A percentile compares a stretch with the other conserved stretches of the same genome.
Conservation (phyloP, 192 early-diverging fungal genomes). For the Endogone sp. region DNA sequence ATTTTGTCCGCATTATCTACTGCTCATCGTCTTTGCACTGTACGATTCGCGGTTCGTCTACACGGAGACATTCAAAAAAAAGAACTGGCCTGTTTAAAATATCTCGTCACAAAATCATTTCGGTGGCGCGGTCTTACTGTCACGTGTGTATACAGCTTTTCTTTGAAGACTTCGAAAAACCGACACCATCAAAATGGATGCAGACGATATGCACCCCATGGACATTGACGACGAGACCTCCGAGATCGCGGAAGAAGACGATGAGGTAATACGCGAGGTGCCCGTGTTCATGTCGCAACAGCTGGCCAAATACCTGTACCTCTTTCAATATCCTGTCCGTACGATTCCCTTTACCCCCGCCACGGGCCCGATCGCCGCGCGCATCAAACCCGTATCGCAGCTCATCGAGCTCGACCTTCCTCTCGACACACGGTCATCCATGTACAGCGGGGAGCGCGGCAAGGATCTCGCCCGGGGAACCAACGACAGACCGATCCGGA, state of each 20-base stretch:
- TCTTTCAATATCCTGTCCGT: constrained; percentile 84
- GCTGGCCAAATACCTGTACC: constrained; percentile 64
- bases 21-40: too few species aligned
- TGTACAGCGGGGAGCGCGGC: constrained; percentile 78
- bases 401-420: constrained; percentile 84
- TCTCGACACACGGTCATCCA: constrained; percentile 61
- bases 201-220: too few species aligned
- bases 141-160: too few species aligned
- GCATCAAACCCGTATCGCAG: constrained; percentile 81
- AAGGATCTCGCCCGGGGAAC: constrained; percentile 72
- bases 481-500: constrained; percentile 67
- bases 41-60: too few species aligned
- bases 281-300: constrained; percentile 75
- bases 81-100: too few species aligned
- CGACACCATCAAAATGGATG: too few species aligned
- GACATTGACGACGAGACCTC: neutral
- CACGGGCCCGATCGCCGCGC: constrained; percentile 53
- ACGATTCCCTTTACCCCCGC: constrained; percentile 37
- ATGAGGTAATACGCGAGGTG: constrained; percentile 69
- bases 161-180: too few species aligned
- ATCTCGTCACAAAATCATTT: too few species aligned
- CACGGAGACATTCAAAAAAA: too few species aligned
- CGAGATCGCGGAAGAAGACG: constrained; percentile 39
- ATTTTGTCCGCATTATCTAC: too few species aligned
- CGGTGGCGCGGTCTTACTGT: too few species aligned